Evolutionary conservation across 2,329 filamentous ascomycete species (phyloP), one percentile per base, ranked within the genome.

Genomic region (Ophiosphaerella narmari): DNA sequence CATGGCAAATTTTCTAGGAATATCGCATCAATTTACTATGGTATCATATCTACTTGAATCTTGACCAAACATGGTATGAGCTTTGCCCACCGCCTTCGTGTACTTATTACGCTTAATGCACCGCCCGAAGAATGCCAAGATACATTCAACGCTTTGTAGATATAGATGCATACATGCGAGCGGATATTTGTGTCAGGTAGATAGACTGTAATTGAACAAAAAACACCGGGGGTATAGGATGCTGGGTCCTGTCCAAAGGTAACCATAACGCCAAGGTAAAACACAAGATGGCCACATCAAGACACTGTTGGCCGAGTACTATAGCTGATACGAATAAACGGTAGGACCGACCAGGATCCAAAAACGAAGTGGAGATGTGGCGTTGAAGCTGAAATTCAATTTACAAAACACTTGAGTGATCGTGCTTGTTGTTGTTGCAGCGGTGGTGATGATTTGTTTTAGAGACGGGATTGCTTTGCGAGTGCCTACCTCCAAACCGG

Each of bases 211-310:
- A 18, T 34, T 23, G n/a, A 16, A 21, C 44, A 47, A 34, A 13
- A 47, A 57, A 50, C 49, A 39, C 46, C 37, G 4, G 55, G 63
- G 63, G 61, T 66, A 66, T 66, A 64, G 59, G 55, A 66, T 64
- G 57, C 56, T 55, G 42, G 55, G 50, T 59, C 54, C 59, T 49
- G 50, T 47, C 52, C 55, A 34, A 14, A 23, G 55, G 58, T 46
- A 55, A 49, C 54, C 54, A 39, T 16, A 33, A 61, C 59, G 50
- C 59, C 57, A 46, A 11, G 6, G 23, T 35, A 31, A 39, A 36
- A 54, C 38, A 16, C 29, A 36, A 40, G 46, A 48, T 47, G 31
- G 39, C 39, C 36, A 29, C 18, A 33, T 26, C 24, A 31, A 36
- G 16, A 43, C 29, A 35, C 14, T 13, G 29, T 12, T 32, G 26